These are phyloP conservation scores for Pelagomonas calceolata DNA, from an alignment of 108 stramenopile species.

Conservation along the genomic window DNA sequence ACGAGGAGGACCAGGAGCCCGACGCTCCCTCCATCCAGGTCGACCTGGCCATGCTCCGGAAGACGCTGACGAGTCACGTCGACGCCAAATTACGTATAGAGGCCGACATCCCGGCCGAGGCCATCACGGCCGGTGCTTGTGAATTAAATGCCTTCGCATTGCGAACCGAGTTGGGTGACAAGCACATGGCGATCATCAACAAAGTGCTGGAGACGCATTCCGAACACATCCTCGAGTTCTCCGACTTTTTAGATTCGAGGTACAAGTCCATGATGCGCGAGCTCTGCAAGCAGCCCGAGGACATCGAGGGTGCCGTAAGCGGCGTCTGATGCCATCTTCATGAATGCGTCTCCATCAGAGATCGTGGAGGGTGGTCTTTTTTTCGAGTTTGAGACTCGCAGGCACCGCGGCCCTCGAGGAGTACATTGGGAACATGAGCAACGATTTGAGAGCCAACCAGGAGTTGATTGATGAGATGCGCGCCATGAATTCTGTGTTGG, in stretches of 20 bases:
- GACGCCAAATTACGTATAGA: conserved; percentile 18
- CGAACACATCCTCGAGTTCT: conserved; percentile 14
- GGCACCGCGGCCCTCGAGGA: conserved; percentile 31
- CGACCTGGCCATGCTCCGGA: conserved; percentile 27
- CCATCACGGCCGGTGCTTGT: conserved; percentile 38
- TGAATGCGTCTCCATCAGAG: too few species aligned
- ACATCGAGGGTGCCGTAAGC: too few species aligned
- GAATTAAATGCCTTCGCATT: conserved; percentile 20
- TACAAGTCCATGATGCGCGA: conserved; percentile 23
- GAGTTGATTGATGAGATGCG: conserved; percentile 30
- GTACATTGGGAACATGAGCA: conserved; percentile 13
- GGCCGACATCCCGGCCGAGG: conserved; percentile 19
- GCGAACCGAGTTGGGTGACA: conserved; percentile 11
- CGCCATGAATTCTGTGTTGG: conserved; percentile 28
- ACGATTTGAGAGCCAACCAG: conserved; percentile 31
- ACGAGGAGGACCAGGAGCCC: conserved; percentile 29
- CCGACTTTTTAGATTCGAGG: conserved; percentile 12
- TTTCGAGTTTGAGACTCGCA: too few species aligned
- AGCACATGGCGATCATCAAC: conserved; percentile 23
- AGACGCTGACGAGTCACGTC: conserved; percentile 28
- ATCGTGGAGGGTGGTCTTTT: too few species aligned
- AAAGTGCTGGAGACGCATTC: conserved; percentile 21
- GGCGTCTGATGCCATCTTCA: too few species aligned
- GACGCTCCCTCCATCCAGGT: conserved; percentile 25
- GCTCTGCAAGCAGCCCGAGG: conserved; percentile 26